A percentile compares a stretch with the other conserved stretches of the same genome.
Conservation (phyloP, 2,329 filamentous ascomycete genomes). For the Trichoderma lentiforme region DNA sequence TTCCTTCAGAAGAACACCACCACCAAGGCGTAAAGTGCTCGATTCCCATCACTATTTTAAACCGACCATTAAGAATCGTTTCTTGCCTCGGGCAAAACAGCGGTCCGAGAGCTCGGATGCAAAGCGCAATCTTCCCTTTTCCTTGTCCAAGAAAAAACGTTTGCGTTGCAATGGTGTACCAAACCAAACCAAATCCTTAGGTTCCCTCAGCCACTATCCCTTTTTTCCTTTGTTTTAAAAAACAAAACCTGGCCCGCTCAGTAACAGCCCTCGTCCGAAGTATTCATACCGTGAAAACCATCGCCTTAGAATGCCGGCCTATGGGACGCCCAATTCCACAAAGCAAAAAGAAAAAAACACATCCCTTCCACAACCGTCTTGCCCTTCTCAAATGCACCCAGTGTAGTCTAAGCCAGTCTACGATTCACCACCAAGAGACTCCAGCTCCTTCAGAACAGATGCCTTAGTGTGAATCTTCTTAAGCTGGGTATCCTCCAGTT, state of each 20-base stretch:
- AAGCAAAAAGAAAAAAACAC: not conserved
- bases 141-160: constrained; percentile 11
- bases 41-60: not conserved
- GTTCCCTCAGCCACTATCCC: not conserved
- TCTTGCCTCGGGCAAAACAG: not conserved
- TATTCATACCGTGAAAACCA: constrained; percentile 9
- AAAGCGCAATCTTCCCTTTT: not conserved
- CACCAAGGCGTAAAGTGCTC: not conserved
- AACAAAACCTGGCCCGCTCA: not conserved
- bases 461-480: constrained; percentile 95
- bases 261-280: constrained; percentile 3
- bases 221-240: not conserved
- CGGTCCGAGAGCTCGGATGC: not conserved
- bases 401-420: not conserved
- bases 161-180: constrained; percentile 14
- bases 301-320: not conserved
- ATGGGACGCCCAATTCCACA: constrained; percentile 5
- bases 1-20: not conserved
- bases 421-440: constrained; percentile 46
- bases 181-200: constrained; percentile 9
- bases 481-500: constrained; percentile 95
- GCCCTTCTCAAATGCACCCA: not conserved
- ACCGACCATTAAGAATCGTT: not conserved
- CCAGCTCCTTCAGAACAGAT: constrained; percentile 78
- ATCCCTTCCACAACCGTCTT: not conserved